Evolutionary conservation across 768 basidiomycete species (phyloP), one percentile per base, ranked within the genome.

Genomic region (Lentinula boryana): DNA sequence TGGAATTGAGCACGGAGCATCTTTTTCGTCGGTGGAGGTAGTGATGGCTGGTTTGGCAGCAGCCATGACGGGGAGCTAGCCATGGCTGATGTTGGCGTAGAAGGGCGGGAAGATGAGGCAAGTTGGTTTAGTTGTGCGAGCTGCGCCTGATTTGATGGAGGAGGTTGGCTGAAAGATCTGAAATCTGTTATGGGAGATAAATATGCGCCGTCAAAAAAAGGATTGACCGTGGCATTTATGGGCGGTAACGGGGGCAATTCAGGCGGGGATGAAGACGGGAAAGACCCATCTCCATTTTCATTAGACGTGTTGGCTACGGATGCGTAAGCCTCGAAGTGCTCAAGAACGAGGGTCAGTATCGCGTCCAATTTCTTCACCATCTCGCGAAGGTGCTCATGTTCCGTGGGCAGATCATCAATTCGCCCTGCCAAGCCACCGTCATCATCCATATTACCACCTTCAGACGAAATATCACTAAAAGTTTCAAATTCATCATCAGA

Each of bases 291-390:
- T 65, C 58, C 23, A 8, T 50, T 35, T 12, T 33, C 31, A n/a
- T 44, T 27, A 6, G 46, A 58, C 18, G 67, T 60, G 51, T 63
- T 66, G 3, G 68, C 66, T 52, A 70, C 49, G 5, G 66, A 61
- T 18, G 70, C 68, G 62, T 78, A 75, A 15, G 80, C 76, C 60
- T 87, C 78, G 67, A 98, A 89, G 70, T 98, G 90, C 60, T 93
- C 85, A 65, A 98, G 93, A 55, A 97, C 73, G 32, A 95, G 80
- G 35, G 84, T 84, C 32, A 98, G 76, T 66, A 98, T 93, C 2
- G 87, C 82, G 68, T 99, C 97, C 18, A 99, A 82, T 67, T 99
- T 99, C 67, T 82, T 81, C 55, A 92, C 88, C 94, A 97, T 96
- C 51, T 87, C 89, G 58, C 85, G 86, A 51, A 94, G 85, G 64